A percentile compares a stretch with the other conserved stretches of the same genome.
phyloP scores from a whole-genome alignment of 352 stramenopile species.

The Pythium vanterpoolii region DNA sequence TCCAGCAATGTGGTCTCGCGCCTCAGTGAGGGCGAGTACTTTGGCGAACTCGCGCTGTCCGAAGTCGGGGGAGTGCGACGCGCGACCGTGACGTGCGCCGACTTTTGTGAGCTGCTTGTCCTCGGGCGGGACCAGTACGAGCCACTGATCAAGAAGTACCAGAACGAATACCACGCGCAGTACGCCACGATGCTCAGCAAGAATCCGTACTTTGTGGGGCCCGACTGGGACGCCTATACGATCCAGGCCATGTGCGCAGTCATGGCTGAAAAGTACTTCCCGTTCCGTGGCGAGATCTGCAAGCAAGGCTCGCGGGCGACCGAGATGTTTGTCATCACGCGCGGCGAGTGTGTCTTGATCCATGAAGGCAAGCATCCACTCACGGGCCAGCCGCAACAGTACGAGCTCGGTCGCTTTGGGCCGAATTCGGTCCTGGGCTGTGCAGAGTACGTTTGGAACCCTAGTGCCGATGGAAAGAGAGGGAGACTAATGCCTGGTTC shows the following conservation, averaged over 20 bases:
- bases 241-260: slow-evolving; percentile 84
- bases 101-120: slow-evolving; percentile 77
- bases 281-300: slow-evolving; percentile 68
- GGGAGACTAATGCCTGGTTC: neutral
- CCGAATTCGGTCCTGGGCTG: slow-evolving; percentile 78
- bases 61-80: slow-evolving; percentile 62
- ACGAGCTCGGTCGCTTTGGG: slow-evolving; percentile 65
- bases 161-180: slow-evolving; percentile 79
- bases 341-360: slow-evolving; percentile 71
- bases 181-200: slow-evolving; percentile 76
- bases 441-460: slow-evolving; percentile 51
- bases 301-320: slow-evolving; percentile 73
- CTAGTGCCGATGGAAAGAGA: neutral
- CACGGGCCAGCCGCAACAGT: slow-evolving; percentile 53
- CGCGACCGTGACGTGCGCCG: slow-evolving; percentile 61
- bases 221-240: slow-evolving; percentile 78
- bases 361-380: slow-evolving; percentile 77
- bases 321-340: slow-evolving; percentile 73
- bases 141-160: slow-evolving; percentile 80
- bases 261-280: slow-evolving; percentile 81
- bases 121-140: slow-evolving; percentile 77
- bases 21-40: slow-evolving; percentile 70
- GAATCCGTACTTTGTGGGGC: slow-evolving; percentile 74
- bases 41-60: slow-evolving; percentile 73
- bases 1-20: slow-evolving; percentile 64